Evolutionary conservation across 2,329 filamentous ascomycete genomes (phyloP), one percentile per base, ranked within the genome.

Genomic region (Cladosporium cucumerinum): DNA sequence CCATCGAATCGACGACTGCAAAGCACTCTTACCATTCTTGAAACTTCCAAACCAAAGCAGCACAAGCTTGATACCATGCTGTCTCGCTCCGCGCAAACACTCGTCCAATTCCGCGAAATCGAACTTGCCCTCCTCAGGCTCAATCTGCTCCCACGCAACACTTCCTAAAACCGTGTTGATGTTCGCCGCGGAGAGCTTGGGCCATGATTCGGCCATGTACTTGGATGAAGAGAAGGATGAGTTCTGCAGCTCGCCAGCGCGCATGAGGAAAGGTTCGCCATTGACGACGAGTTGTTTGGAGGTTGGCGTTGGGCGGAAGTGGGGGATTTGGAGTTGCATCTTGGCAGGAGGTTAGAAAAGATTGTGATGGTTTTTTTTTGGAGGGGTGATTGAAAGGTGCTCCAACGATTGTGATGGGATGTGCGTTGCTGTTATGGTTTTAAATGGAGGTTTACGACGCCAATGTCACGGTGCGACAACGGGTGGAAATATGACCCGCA

Each of bases 31-130:
- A 80, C 72, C 80, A 69, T 82, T 82, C 69, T 82, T 82, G 72
- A 79, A 82, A 18, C 76, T 78, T 7, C 80, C 81, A 69, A 82
- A 82, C 81, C 81, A 82, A 11, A 82, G 69, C 32, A 82, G 66
- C 0, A 82, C 72, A 14, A 82, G 69, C 39, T 76, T 75, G 28
- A 82, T 66, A 3, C 69, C 75, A 67, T 81, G 73, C 48, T 71
- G 66, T 18, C 78, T 70, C 7, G 79, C 80, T 52, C 70, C 78
- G 1, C 70, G 18, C 34, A 82, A 75, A 30, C 80, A 69, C 48
- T 75, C 69, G 48, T 82, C 79, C 10, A 83, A 69, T 60, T 80
- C 76, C 2, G 68, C 60, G 57, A 82, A 82, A 61, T 79, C 73
- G 64, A 82, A 82, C 1, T 72, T 69, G 3, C 77, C 79, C 68